A percentile compares a stretch with the other conserved stretches of the same genome.
phyloP scores from a whole-genome alignment of 1,284 basidiomycete genomes.

The Melampsora occidentalis region DNA sequence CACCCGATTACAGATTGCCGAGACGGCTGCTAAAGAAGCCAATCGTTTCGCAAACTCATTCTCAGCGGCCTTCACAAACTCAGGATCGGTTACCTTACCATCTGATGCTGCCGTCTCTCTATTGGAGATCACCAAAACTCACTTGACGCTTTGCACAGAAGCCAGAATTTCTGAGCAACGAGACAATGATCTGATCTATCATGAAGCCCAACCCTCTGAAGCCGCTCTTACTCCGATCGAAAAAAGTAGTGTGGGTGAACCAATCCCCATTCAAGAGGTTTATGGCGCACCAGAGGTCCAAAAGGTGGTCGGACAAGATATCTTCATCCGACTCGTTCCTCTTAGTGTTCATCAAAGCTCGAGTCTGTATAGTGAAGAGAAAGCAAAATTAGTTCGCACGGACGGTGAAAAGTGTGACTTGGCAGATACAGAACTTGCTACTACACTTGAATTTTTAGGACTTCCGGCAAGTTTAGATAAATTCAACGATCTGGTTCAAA shows the following conservation, averaged over 20 bases:
- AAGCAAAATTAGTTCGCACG: constrained; percentile 86
- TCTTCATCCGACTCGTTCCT: constrained; percentile 84
- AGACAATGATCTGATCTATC: constrained; percentile 97
- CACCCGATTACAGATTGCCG: constrained; percentile 74
- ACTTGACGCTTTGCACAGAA: constrained; percentile 73
- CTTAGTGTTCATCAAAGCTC: constrained; percentile 94
- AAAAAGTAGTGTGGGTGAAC: constrained; percentile 68
- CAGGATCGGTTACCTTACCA: constrained; percentile 76
- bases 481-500: constrained; percentile 74
- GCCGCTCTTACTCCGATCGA: constrained; percentile 78
- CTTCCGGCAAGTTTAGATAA: constrained; percentile 72
- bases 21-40: constrained; percentile 80
- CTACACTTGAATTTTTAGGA: constrained; percentile 76
- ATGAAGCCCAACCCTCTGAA: constrained; percentile 79
- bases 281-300: constrained; percentile 88
- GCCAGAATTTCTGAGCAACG: constrained; percentile 71
- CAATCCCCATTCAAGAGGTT: constrained; percentile 88
- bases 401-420: constrained; percentile 84
- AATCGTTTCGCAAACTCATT: constrained; percentile 69
- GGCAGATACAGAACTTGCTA: constrained; percentile 75
- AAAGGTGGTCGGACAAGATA: constrained; percentile 86
- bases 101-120: constrained; percentile 77
- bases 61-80: constrained; percentile 64
- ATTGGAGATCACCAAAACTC: constrained; percentile 76
- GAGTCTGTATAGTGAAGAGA: constrained; percentile 95